Evolutionary conservation across 169 alveolate genomes (phyloP), one percentile per base, ranked within the genome.

Genomic region (Eimeria mitis): DNA sequence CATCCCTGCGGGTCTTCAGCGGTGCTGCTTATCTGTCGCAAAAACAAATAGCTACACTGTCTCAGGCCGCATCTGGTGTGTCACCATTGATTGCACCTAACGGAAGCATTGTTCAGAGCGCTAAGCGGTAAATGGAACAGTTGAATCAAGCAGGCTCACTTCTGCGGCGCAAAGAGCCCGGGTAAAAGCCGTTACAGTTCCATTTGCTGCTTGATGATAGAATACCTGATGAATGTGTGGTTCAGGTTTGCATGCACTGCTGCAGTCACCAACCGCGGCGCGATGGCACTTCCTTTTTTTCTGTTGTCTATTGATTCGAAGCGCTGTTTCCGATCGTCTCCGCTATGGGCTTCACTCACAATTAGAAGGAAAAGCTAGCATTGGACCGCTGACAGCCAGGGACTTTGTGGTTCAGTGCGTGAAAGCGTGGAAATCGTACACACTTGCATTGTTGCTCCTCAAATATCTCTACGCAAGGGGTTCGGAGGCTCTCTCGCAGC

Each of bases 191-290:
- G 13, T 37, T 40, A 40, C 56, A 73, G 52, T 19, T 73, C 34
- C 54, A 40, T 40, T 21, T 40, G 54, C 31, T 73, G 11, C 16
- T 40, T 40, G 83, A 16, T 40, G 83, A 40, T 42, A 40, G 16
- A 73, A 19, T 40, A 21, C 52, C 4, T 73, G 52, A 8, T 47
- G 8, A 34, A 11, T 87, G 47, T 87, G 61, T n/a, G 83, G 4
- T 87, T 65, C 94, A 87, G 94, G 83, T 9, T 42, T 87, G 94
- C 94, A 87, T n/a, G 79, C 94, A 87, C 47, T 65, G 65, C 83
- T 87, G 83, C 94, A 87, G 94, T 87, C 94, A 63, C 94, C 94
- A n/a, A 61, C 94, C 31, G 94, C 81, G 71, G 94, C 94, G 14
- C 94, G 94, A 23, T 14, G 94, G 63, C 94, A 87, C 81, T 87